Percentiles rank a stretch among this genome's conserved stretches.
Evolutionary conservation across 108 stramenopile genomes (phyloP).

Genomic region (Cyclotella distinguenda): DNA sequence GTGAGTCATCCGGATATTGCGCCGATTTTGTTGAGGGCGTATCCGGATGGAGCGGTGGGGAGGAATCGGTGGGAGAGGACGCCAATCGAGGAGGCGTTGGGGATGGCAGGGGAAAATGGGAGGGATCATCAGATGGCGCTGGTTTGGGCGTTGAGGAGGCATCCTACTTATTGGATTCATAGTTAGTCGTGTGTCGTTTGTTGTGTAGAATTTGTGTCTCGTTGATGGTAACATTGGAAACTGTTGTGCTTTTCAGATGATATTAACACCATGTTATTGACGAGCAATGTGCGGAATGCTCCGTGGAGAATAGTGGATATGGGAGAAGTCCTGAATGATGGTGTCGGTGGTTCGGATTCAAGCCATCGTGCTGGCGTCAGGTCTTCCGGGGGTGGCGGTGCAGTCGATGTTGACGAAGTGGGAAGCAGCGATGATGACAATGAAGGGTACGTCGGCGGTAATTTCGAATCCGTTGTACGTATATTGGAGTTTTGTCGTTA

Average conservation of each 20-base stretch:
- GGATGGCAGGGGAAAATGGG: slow-evolving; percentile 90
- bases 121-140: slow-evolving; percentile 78
- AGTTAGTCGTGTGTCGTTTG: not conserved
- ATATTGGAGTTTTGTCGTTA: not conserved
- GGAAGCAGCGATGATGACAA: slow-evolving; percentile 43
- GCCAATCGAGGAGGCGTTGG: slow-evolving; percentile 85
- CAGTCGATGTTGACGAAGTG: slow-evolving; percentile 51
- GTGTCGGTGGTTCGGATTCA: not conserved
- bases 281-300: slow-evolving; percentile 51
- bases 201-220: not conserved
- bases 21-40: slow-evolving; percentile 62
- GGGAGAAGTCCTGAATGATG: slow-evolving; percentile 10
- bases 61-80: slow-evolving; percentile 87
- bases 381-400: slow-evolving; percentile 24
- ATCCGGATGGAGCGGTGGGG: slow-evolving; percentile 87
- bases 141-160: slow-evolving; percentile 77
- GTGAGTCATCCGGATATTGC: slow-evolving; percentile 78
- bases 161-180: slow-evolving; percentile 83
- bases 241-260: slow-evolving; percentile 10
- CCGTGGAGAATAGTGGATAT: slow-evolving; percentile 43
- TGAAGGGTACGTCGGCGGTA: slow-evolving; percentile 33
- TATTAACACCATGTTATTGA: slow-evolving; percentile 41
- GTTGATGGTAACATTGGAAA: not conserved
- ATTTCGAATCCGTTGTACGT: too few species aligned
- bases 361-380: not conserved